Evolutionary conservation across 495 filamentous ascomycete genomes (phyloP).

Genomic region (Cercophora newfieldiana): DNA sequence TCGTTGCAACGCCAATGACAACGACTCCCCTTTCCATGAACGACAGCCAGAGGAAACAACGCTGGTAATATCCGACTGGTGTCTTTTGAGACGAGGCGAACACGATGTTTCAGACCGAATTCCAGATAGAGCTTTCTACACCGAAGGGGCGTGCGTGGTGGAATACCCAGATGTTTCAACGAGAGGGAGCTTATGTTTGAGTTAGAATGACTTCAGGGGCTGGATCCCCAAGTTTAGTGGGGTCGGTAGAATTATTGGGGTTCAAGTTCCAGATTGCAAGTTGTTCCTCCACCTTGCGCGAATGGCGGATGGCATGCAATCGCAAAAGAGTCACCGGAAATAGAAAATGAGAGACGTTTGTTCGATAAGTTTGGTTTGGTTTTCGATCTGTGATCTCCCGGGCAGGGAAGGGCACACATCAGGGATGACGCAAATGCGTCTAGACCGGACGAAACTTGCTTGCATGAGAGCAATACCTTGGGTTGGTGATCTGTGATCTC

Average conservation of each 20-base stretch:
- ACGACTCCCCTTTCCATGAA: not conserved
- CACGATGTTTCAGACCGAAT: slow-evolving; percentile 12
- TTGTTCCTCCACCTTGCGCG: not conserved
- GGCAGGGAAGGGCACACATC: not conserved
- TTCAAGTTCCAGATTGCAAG: not conserved
- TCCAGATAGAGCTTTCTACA: not conserved
- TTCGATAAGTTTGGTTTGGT: not conserved
- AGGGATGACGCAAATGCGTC: slow-evolving; percentile 10
- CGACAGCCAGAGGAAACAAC: not conserved
- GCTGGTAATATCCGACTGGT: not conserved
- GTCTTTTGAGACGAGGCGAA: not conserved
- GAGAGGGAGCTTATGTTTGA: slow-evolving; percentile 12
- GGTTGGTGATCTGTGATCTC: slow-evolving; percentile 5
- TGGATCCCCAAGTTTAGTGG: not conserved
- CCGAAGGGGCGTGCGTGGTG: not conserved
- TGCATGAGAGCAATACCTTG: too few species aligned
- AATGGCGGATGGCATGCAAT: not conserved
- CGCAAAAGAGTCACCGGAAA: not conserved
- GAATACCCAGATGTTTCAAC: slow-evolving; percentile 16
- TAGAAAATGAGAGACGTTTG: not conserved
- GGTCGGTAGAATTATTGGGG: not conserved
- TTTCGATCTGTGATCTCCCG: not conserved
- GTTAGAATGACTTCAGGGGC: slow-evolving; percentile 12
- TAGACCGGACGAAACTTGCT: slow-evolving; percentile 8
- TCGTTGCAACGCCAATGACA: not conserved